A percentile compares a stretch with the other conserved stretches of the same genome.
These are phyloP conservation scores for Nannizziopsis barbatae DNA, from an alignment of 2,329 filamentous ascomycete species.

Conservation along the genomic window DNA sequence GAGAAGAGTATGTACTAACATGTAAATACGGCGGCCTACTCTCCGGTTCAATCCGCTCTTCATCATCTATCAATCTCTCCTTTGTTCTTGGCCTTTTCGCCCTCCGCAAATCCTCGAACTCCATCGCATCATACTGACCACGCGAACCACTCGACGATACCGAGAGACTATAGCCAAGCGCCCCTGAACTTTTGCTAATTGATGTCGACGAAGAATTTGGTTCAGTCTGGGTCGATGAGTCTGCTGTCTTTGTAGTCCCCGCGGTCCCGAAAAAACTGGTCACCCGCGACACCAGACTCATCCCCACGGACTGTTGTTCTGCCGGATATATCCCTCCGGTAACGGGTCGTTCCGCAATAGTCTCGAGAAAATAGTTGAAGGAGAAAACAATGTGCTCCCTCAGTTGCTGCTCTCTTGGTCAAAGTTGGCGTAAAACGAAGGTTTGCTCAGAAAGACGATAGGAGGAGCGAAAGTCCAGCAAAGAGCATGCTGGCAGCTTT, in stretches of 20 bases:
- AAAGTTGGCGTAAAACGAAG: conserved; percentile 2
- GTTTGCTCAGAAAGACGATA: not conserved
- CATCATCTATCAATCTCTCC: conserved; percentile 16
- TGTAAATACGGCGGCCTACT: conserved; percentile 18
- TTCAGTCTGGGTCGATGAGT: conserved; percentile 24
- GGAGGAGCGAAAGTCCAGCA: not conserved
- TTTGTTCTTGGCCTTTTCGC: conserved; percentile 18
- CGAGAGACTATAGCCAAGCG: not conserved
- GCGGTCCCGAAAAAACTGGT: conserved; percentile 40
- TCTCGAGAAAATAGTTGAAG: too few relatives aligned
- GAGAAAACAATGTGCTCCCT: too few relatives aligned
- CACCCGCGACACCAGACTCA: conserved; percentile 48
- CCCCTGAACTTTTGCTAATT: conserved; percentile 15
- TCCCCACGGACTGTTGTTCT: conserved; percentile 31
- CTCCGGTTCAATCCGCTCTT: conserved; percentile 15
- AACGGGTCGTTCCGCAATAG: too few relatives aligned
- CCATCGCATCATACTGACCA: conserved; percentile 6
- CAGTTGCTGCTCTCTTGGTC: not conserved
- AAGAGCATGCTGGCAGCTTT: not conserved
- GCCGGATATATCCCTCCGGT: not conserved
- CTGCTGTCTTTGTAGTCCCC: conserved; percentile 21
- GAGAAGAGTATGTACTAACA: conserved; percentile 11
- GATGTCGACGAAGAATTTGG: conserved; percentile 25
- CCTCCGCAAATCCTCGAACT: conserved; percentile 17
- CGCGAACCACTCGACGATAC: not conserved